Evolutionary conservation across 768 basidiomycete species (phyloP), one percentile per base, ranked within the genome.

Genomic region (Piloderma croceum): DNA sequence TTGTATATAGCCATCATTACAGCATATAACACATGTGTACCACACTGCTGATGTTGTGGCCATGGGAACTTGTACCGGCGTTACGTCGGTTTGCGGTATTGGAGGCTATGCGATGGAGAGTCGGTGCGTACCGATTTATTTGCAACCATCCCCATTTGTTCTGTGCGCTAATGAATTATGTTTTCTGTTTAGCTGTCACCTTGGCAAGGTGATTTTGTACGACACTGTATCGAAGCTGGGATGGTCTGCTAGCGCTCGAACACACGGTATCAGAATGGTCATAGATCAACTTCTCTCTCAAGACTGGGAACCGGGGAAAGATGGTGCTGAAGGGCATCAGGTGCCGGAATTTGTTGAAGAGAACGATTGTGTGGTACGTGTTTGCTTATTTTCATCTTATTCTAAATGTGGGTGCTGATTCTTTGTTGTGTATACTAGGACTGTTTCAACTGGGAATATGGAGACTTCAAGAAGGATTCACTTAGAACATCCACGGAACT

Each of bases 1-100:
- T 36, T 34, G 5, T 34, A 3, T 22, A 13, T 50, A 86, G 83
- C 84, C 82, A 0, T 79, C 81, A 2, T 70, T 71, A 0, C 76
- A 80, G 3, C 85, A 88, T 47, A 69, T 94, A 31, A 91, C 84
- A 0, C 90, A 97, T 53, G 71, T 97, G 6, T 94, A 87, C 53
- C 85, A 97, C 56, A 97, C 86, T 1, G 93, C 84, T 17, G 94
- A 98, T 69, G 93, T 93, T 0, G 88, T 97, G 24, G 77, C 93
- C 3, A 86, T 87, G 77, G 88, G 87, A 1, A 71, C 71, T 0
- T 92, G 90, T 53, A 91, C 68, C 10, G 90, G 90, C 10, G 68
- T 85, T 1, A 67, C 74, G 7, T 92, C 86, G 0, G 61, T 74
- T 1, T 99, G 94, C 58, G 78, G 82, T 12, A 73, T 88, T 24